Evolutionary conservation across 129 eudicot genomes (phyloP), one percentile per base, ranked within the genome.

Genomic region (Flaveria brownii): DNA sequence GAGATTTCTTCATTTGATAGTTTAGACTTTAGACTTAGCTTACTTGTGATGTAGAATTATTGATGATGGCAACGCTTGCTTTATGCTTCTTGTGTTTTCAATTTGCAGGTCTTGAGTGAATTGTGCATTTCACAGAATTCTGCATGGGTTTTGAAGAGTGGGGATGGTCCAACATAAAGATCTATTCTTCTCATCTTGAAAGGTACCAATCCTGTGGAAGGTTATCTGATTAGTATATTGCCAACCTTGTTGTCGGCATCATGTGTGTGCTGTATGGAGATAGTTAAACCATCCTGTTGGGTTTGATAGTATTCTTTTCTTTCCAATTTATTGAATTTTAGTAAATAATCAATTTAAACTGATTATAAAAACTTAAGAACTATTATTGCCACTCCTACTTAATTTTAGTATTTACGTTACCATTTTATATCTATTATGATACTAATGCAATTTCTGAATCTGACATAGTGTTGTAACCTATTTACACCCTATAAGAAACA

Each of bases 101-200:
- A 61, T 82, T 36, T 82, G 81, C 89, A 90, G 96, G 92, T 90
- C 20, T 15, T 90, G 17, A 76, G 12, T 59, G 96, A 90, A 68
- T 60, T 86, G 59, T 90, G 96, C 51, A n/a, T 68, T 63, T 70
- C 88, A 18, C 77, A 84, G 75, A 86, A 80, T 73, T 78, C 87
- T 60, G 86, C 77, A 6, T 90, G 96, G 96, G 85, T 80, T 41
- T 76, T 90, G 68, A 87, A 75, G 85, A 81, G 80, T 60, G 88
- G 90, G 69, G 96, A 86, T 79, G 85, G 64, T 70, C 88, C 88
- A 56, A 66, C 70, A 67, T 75, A 73, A 78, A 57, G 12, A 20
- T 60, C 56, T 28, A 16, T 65, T 46, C 26, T 30, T 76, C 50
- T 67, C 67, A 23, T 71, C n/a, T 25, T 11, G 81, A 68, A 77